phyloP scores from a whole-genome alignment of 179 eudicot species.

The Gypsophila paniculata region DNA sequence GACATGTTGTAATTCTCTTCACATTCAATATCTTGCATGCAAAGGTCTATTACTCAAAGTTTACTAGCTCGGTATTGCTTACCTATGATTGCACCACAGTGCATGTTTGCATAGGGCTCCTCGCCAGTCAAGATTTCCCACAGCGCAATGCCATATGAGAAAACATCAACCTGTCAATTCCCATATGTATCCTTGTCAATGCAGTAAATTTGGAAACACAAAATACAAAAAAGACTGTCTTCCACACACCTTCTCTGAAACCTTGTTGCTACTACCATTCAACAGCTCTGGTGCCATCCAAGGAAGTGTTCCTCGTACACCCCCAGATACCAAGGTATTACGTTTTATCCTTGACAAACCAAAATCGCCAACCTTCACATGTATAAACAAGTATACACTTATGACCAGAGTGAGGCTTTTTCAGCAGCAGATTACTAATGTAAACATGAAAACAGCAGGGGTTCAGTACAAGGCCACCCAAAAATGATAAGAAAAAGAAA shows the following conservation, averaged over 20 bases:
- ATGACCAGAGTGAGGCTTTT: background rate
- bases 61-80: conserved; percentile 12
- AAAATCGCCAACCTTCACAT: conserved; percentile 48
- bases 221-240: background rate
- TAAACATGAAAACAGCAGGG: background rate
- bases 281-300: conserved; percentile 61
- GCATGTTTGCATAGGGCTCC: conserved; percentile 96
- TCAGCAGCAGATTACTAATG: background rate
- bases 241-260: conserved; percentile 47
- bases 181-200: conserved; percentile 15
- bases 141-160: conserved; percentile 87
- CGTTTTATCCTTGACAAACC: conserved; percentile 53
- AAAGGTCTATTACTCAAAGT: background rate
- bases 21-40: background rate
- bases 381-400: conserved; percentile 4
- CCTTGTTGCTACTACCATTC: conserved; percentile 51
- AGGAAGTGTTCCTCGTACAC: conserved; percentile 59
- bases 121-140: conserved; percentile 97
- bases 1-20: background rate
- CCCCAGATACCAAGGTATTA: conserved; percentile 51
- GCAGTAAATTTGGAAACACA: background rate
- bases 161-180: conserved; percentile 84
- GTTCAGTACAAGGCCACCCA: background rate
- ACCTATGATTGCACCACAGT: conserved; percentile 97
- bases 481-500: background rate